phyloP scores from a whole-genome alignment of 352 stramenopile genomes.

The Pythium volutum region DNA sequence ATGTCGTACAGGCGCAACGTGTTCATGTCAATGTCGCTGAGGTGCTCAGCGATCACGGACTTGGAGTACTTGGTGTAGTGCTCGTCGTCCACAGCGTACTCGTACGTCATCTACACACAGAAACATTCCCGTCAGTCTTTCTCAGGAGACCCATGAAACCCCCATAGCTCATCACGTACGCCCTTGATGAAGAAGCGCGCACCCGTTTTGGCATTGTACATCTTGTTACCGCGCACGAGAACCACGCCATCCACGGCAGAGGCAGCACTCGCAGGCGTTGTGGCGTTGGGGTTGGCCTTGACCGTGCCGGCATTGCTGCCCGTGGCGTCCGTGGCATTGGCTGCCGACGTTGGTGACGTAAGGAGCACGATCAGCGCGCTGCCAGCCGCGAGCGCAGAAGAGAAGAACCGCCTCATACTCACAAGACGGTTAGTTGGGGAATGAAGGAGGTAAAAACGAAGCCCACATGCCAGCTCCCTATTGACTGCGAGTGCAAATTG shows the following conservation, averaged over 20 bases:
- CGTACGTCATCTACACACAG: conserved; percentile 72
- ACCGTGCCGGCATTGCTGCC: conserved; percentile 11
- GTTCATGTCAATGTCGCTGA: conserved; percentile 78
- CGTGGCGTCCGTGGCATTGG: conserved; percentile 2
- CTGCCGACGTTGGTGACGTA: neutral
- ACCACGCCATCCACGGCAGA: conserved; percentile 41
- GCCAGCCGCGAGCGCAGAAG: conserved; percentile 6
- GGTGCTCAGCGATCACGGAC: conserved; percentile 55
- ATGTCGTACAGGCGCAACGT: conserved; percentile 87
- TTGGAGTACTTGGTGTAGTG: conserved; percentile 89
- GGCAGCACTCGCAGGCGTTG: neutral
- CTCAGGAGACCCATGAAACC: neutral
- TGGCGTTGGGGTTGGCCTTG: conserved; percentile 16
- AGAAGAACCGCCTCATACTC: conserved; percentile 18
- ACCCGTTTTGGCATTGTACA: conserved; percentile 78
- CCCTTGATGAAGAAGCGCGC: conserved; percentile 88
- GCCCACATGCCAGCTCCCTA: too few species aligned
- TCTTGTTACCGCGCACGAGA: conserved; percentile 83
- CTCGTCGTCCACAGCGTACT: conserved; percentile 84
- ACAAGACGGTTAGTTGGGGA: conserved; percentile 13
- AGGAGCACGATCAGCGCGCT: conserved; percentile 22
- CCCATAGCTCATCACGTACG: conserved; percentile 34
- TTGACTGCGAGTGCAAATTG: too few species aligned
- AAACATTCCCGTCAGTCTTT: neutral
- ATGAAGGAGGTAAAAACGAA: too few species aligned